phyloP scores from a whole-genome alignment of 306 rosid species.

The Quillaja saponaria region DNA sequence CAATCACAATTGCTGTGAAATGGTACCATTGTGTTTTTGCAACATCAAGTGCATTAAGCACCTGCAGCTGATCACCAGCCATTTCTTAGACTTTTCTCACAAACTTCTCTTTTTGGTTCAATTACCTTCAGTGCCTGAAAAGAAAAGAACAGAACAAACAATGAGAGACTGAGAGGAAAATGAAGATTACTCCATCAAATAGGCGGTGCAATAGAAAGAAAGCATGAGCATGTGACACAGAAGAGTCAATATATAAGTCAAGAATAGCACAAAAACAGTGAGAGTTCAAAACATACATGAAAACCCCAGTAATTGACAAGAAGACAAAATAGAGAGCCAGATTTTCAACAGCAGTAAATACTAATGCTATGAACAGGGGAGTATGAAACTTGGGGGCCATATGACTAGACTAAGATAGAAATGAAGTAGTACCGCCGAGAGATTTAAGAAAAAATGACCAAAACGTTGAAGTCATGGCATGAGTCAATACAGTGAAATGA shows the following conservation, averaged over 20 bases:
- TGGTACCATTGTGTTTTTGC: slow-evolving; percentile 96
- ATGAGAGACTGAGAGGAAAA: neutral
- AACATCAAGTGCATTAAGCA: slow-evolving; percentile 72
- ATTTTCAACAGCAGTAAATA: slow-evolving; percentile 2
- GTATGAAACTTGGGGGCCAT: slow-evolving; percentile 17
- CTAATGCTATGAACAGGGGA: neutral
- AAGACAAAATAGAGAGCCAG: slow-evolving; percentile 20
- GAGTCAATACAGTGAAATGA: slow-evolving; percentile 23
- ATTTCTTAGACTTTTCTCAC: slow-evolving; percentile 25
- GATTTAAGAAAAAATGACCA: slow-evolving; percentile 15
- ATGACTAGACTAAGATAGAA: too few species aligned
- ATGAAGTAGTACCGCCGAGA: too few species aligned
- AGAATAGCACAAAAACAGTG: neutral
- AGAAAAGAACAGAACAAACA: too few species aligned
- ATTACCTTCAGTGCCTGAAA: slow-evolving; percentile 22
- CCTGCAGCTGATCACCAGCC: slow-evolving; percentile 57
- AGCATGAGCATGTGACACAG: slow-evolving; percentile 15
- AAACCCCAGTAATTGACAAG: neutral
- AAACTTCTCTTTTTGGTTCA: neutral
- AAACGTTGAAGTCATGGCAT: slow-evolving; percentile 3
- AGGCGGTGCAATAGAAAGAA: slow-evolving; percentile 7
- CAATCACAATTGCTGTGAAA: slow-evolving; percentile 81
- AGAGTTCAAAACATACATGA: neutral
- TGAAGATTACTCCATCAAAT: neutral
- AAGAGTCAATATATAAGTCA: neutral